These are phyloP conservation scores for Apophysomyces ossiformis DNA, from an alignment of 371 early-diverging fungal species.

Conservation along the genomic window DNA sequence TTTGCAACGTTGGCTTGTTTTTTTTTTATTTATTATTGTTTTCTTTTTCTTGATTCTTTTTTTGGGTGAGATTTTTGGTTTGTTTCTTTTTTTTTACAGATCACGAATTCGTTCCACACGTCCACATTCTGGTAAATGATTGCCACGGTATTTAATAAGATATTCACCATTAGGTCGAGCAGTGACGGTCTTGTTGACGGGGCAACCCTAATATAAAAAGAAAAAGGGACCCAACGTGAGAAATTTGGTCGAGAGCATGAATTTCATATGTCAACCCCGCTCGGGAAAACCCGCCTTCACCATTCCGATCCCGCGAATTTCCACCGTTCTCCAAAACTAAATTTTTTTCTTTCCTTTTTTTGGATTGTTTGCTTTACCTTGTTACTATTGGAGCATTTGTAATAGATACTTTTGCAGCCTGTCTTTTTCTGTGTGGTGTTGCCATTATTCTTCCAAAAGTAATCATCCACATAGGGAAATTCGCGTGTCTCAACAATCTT, in stretches of 20 bases:
- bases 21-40: neutral
- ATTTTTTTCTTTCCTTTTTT: no score
- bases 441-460: slow-evolving; percentile 62
- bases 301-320: slow-evolving; percentile 19
- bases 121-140: slow-evolving; percentile 62
- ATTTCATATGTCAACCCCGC: slow-evolving; percentile 34
- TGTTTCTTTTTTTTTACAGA: slow-evolving; percentile 16
- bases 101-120: slow-evolving; percentile 49
- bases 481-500: slow-evolving; percentile 59
- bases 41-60: neutral
- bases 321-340: neutral
- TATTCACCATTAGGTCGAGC: slow-evolving; percentile 62
- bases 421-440: slow-evolving; percentile 61
- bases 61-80: slow-evolving; percentile 8
- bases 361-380: slow-evolving; percentile 24
- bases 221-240: slow-evolving; percentile 7
- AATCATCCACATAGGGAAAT: slow-evolving; percentile 45
- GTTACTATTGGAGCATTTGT: slow-evolving; percentile 51
- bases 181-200: slow-evolving; percentile 72
- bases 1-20: neutral
- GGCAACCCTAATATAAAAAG: slow-evolving; percentile 41
- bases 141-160: slow-evolving; percentile 64
- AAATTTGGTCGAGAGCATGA: slow-evolving; percentile 25
- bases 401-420: slow-evolving; percentile 59
- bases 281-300: slow-evolving; percentile 30